Evolutionary conservation across 768 basidiomycete genomes (phyloP).

Genomic region (Ramaria rubella): DNA sequence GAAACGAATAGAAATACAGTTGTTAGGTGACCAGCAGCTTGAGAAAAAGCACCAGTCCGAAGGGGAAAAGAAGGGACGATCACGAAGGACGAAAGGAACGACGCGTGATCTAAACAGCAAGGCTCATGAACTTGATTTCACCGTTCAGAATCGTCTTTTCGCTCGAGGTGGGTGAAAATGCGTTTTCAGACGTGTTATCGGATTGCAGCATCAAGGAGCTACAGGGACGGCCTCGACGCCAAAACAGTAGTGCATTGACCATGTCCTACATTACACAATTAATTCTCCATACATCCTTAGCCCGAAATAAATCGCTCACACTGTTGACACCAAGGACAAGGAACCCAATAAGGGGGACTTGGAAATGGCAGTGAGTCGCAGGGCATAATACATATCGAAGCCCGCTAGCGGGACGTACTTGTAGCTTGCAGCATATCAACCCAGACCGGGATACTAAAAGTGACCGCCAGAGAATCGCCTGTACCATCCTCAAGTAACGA

Average conservation of each 20-base stretch:
- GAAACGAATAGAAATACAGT: neutral
- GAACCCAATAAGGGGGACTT: conserved; percentile 4
- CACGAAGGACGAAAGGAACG: too few species aligned
- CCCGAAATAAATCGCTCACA: neutral
- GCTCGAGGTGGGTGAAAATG: neutral
- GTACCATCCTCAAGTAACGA: neutral
- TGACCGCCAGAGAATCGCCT: neutral
- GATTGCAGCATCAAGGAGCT: neutral
- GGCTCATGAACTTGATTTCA: neutral
- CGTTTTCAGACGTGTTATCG: neutral
- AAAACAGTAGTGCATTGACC: neutral
- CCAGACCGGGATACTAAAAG: conserved; percentile 3
- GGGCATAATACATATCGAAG: neutral
- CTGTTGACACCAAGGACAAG: conserved; percentile 1
- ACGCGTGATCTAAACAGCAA: too few species aligned
- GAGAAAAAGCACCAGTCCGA: neutral
- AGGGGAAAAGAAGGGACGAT: neutral
- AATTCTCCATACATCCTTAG: neutral
- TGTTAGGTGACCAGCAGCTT: neutral
- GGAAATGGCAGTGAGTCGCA: neutral
- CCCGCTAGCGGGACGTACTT: neutral
- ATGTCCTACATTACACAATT: neutral
- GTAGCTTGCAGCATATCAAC: conserved; percentile 7
- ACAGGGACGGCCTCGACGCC: neutral
- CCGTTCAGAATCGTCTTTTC: neutral